Evolutionary conservation across 768 basidiomycete species (phyloP), one percentile per base, ranked within the genome.

Genomic region (Calocybe indica): DNA sequence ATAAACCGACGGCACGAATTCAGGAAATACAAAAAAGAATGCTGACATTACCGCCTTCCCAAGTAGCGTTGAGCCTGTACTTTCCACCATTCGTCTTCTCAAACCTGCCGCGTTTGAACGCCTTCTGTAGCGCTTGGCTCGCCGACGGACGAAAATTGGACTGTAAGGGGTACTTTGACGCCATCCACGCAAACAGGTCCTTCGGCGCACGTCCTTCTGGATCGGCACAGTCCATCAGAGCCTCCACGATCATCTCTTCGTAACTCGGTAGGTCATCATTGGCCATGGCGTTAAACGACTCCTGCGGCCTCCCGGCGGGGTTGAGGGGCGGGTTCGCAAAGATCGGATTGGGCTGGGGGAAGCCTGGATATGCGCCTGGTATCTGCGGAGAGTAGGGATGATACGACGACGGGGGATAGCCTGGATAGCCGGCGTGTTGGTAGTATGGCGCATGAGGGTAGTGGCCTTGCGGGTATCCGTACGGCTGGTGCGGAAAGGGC

Each of bases 211-310:
- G 78, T 12, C 91, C 91, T 40, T 92, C 86, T 1, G 80, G 71
- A 48, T 89, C 87, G 6, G 66, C 70, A 37, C 78, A 73, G 47
- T 83, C 85, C 10, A 70, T 64, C 22, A 93, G 67, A 1, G 88
- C 89, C 58, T 88, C 85, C 8, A 85, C 86, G 12, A 92, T 87
- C 91, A 93, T 93, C 52, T 92, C 90, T 58, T 93, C 90, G 48
- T 93, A 93, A 53, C 85, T 87, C 6, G 90, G 90, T 42, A 92
- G 71, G 55, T 89, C 78, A 30, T 78, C 76, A 7, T 61, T 58
- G 5, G 61, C 53, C 14, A 49, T 15, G 50, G 62, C 6, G 53
- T 55, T 37, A 2, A 59, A 60, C 13, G 58, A 43, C 4, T 61
- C 55, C 22, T 56, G 60, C n/a, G 47, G 44, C 28, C 50, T 1